These are phyloP conservation scores for Sisymbrium irio DNA, from an alignment of 345 rosid species.

Conservation along the genomic window DNA sequence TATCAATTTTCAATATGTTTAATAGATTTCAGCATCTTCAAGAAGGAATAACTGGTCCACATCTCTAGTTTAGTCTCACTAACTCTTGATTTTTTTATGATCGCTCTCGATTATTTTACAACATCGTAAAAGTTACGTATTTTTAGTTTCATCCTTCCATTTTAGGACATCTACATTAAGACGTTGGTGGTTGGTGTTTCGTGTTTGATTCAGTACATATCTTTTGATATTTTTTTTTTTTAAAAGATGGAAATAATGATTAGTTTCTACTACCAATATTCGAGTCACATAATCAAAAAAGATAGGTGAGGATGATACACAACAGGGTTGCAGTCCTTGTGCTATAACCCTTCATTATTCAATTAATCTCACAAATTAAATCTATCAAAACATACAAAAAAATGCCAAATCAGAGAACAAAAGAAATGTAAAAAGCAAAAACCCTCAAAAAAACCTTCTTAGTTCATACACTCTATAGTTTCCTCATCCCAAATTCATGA, in stretches of 20 bases:
- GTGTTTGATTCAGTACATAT: neutral
- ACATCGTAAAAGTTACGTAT: neutral
- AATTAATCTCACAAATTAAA: constrained; percentile 18
- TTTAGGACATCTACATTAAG: neutral
- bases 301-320: constrained; percentile 12
- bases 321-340: constrained; percentile 8
- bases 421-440: neutral
- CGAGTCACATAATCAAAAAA: neutral
- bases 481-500: constrained; percentile 4
- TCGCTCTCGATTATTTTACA: constrained; percentile 6
- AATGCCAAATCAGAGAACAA: neutral
- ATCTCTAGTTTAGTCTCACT: constrained; percentile 15
- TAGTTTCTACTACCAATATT: neutral
- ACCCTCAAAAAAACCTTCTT: constrained; percentile 7
- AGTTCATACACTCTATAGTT: neutral
- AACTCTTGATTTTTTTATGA: constrained; percentile 26
- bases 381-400: constrained; percentile 10
- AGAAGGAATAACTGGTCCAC: constrained; percentile 15
- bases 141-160: neutral
- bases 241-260: neutral
- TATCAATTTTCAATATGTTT: neutral
- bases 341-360: constrained; percentile 26
- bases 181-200: neutral
- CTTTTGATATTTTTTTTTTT: neutral
- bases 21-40: constrained; percentile 9